Percentiles rank a stretch among this genome's conserved stretches.
phyloP scores from a whole-genome alignment of 192 early-diverging fungal genomes.

The Allomyces macrogynus region DNA sequence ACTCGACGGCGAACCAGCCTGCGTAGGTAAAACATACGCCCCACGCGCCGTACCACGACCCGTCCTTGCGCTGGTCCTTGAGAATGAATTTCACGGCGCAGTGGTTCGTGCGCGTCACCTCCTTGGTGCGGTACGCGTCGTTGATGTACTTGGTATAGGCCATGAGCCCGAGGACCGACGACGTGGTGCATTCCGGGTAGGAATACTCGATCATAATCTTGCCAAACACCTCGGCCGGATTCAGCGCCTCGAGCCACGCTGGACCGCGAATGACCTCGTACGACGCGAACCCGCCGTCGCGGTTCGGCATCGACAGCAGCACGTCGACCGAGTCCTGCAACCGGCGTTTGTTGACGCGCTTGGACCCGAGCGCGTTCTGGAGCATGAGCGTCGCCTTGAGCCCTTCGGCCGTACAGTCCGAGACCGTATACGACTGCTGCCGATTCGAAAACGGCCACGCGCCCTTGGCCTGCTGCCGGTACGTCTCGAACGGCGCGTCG shows the following conservation, averaged over 20 bases:
- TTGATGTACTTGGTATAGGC: slow-evolving; percentile 43
- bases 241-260: slow-evolving; percentile 60
- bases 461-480: slow-evolving; percentile 67
- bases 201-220: slow-evolving; percentile 93
- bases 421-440: slow-evolving; percentile 85
- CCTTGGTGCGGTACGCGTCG: slow-evolving; percentile 50
- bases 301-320: slow-evolving; percentile 79
- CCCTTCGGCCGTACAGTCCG: slow-evolving; percentile 86
- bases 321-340: slow-evolving; percentile 73
- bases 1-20: slow-evolving; percentile 75
- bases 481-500: slow-evolving; percentile 48
- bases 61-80: slow-evolving; percentile 49
- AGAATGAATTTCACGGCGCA: slow-evolving; percentile 60
- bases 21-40: slow-evolving; percentile 96
- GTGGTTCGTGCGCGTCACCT: slow-evolving; percentile 44
- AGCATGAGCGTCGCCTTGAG: slow-evolving; percentile 58
- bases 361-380: slow-evolving; percentile 40
- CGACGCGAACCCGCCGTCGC: slow-evolving; percentile 73
- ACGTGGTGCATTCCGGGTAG: slow-evolving; percentile 94
- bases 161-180: slow-evolving; percentile 65
- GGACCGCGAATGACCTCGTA: slow-evolving; percentile 76
- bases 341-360: slow-evolving; percentile 45
- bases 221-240: slow-evolving; percentile 95
- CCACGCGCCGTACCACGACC: slow-evolving; percentile 91
- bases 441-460: slow-evolving; percentile 94